Base-by-base conservation (phyloP, 768 basidiomycete species). In the Suillus decipiens region DNA sequence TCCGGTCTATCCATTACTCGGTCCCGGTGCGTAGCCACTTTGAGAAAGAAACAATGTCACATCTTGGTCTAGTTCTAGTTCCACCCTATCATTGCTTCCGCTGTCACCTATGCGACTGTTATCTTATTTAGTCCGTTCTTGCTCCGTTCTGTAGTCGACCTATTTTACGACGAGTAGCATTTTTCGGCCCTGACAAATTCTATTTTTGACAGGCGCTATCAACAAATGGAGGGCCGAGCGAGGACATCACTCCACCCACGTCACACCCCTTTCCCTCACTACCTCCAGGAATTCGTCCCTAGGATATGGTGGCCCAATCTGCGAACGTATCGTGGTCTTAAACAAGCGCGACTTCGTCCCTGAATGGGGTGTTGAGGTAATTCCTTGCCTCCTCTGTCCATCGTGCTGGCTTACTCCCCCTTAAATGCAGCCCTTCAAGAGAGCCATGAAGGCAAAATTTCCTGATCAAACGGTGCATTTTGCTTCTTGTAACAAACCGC, bases 331-430 rank as follows among this genome's bases (percentile, higher is more conserved):
- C 39, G 86, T 99, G 50, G 92, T 99, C 12, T 83, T 98, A 66
- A 96, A 93, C 70, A 99, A 98, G 79, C 84, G 90, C 47, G 97
- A 99, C 77, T 80, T 98, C 59, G 95, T 96, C 10, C 87, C 95
- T 47, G 81, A 85, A 69, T 92, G 92, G 87, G 95, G 95, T 41
- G 83, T 95, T 69, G 85, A 92, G 83, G 96, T 96, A 70, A 67
- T 19, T 64, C 28, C 2, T 28, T 61, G 48, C 59, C 65, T 66
- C 53, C 64, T 61, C 31, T 65, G 58, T 54, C 36, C 11, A 8
- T 50, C 57, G 61, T 57, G 14, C 11, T 39, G 19, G 19, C 51
- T 45, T 17, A 36, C 10, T 43, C 41, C 47, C 54, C 66, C 64
- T 67, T 61, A 68, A 64, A 48, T 58, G 37, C 65, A 93, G 91